These are phyloP conservation scores for Gossypium australe DNA, from an alignment of 345 rosid genomes.

Conservation along the genomic window DNA sequence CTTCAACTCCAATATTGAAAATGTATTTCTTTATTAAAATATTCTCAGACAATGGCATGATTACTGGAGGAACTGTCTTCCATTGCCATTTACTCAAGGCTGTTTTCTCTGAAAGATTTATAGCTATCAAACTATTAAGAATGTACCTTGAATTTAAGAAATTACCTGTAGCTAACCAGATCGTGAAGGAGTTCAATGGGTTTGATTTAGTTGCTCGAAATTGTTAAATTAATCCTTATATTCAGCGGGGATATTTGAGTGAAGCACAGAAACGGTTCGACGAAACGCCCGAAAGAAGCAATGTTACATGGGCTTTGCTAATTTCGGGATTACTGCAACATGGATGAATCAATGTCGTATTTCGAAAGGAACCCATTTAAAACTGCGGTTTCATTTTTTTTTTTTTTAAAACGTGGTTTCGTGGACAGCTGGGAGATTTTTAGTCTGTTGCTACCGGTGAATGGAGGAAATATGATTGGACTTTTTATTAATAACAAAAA, in stretches of 20 bases:
- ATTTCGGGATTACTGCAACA: conserved; percentile 48
- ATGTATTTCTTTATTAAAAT: conserved; percentile 30
- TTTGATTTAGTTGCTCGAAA: conserved; percentile 41
- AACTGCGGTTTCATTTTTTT: conserved; percentile 26
- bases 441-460: no score
- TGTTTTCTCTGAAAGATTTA: conserved; percentile 29
- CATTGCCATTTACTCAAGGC: conserved; percentile 49
- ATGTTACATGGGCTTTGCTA: conserved; percentile 46
- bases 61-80: conserved; percentile 31
- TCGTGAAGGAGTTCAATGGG: conserved; percentile 36
- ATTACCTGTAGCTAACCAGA: conserved; percentile 33
- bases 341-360: conserved; percentile 45
- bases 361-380: conserved; percentile 47
- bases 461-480: no score
- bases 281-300: conserved; percentile 54
- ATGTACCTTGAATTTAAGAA: conserved; percentile 38
- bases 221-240: conserved; percentile 32
- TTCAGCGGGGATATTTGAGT: conserved; percentile 36
- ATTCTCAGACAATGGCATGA: conserved; percentile 24
- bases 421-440: conserved; percentile 38
- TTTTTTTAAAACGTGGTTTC: conserved; percentile 38
- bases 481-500: no score
- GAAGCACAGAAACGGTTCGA: conserved; percentile 44
- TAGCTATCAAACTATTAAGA: conserved; percentile 42
- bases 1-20: conserved; percentile 21